Percentiles rank a stretch among this genome's conserved stretches.
These are phyloP conservation scores for Tylopilus orsonianus DNA, from an alignment of 1,284 basidiomycete genomes.

Conservation along the genomic window DNA sequence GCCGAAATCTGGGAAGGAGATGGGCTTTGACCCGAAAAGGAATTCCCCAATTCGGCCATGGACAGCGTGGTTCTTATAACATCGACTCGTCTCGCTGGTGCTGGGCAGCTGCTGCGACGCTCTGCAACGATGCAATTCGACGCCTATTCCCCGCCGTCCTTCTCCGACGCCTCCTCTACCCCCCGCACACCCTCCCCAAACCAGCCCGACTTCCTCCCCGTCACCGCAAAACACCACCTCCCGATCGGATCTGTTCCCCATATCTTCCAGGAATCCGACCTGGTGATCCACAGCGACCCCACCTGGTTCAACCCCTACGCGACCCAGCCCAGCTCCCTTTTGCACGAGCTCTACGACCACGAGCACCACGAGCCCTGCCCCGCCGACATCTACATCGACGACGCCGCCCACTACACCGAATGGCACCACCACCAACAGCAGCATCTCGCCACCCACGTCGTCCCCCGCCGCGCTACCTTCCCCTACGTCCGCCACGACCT, in stretches of 20 bases:
- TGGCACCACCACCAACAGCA: conserved; percentile 38
- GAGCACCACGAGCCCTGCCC: conserved; percentile 57
- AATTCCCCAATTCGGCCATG: conserved; percentile 20
- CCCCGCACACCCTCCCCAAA: conserved; percentile 70
- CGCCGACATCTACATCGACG: conserved; percentile 38
- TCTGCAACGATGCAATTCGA: conserved; percentile 60
- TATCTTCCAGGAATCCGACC: conserved; percentile 48
- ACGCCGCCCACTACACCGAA: conserved; percentile 39
- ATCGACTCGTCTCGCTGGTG: conserved; percentile 12
- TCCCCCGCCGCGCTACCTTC: conserved; percentile 66
- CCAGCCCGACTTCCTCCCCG: conserved; percentile 41
- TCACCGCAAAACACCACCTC: conserved; percentile 40
- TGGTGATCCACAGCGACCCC: conserved; percentile 37
- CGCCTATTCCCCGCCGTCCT: conserved; percentile 51
- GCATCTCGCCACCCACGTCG: conserved; percentile 38
- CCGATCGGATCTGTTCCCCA: conserved; percentile 50
- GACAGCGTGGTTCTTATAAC: conserved; percentile 39
- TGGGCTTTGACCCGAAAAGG: conserved; percentile 24
- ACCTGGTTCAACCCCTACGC: conserved; percentile 31
- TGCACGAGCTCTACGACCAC: conserved; percentile 67
- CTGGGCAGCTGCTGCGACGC: conserved; percentile 22
- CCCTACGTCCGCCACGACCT: conserved; percentile 69
- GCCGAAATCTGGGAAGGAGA: conserved; percentile 40
- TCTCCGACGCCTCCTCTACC: conserved; percentile 56
- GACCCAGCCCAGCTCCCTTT: conserved; percentile 50